Conservation (phyloP, 345 rosid genomes). For the Stellera chamaejasme region DNA sequence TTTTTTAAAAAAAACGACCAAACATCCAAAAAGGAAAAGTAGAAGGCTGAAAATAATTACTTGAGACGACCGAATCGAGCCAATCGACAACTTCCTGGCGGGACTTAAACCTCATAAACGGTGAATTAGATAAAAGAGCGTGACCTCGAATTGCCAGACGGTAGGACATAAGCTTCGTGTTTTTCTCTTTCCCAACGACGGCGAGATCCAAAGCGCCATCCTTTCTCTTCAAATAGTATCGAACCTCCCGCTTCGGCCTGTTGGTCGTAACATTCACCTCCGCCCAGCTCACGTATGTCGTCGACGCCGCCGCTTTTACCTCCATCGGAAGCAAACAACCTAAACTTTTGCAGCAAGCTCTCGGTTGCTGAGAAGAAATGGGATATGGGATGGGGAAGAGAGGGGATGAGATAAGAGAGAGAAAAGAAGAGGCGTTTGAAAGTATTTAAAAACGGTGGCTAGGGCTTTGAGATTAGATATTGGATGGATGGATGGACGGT, state of each 20-base stretch:
- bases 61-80: slow-evolving; percentile 61
- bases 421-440: background rate
- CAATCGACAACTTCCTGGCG: slow-evolving; percentile 51
- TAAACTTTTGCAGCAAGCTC: background rate
- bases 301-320: slow-evolving; percentile 5
- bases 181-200: slow-evolving; percentile 56
- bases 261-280: slow-evolving; percentile 45
- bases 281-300: slow-evolving; percentile 62
- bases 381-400: background rate
- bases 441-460: slow-evolving; percentile 13
- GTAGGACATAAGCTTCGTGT: slow-evolving; percentile 47
- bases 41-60: slow-evolving; percentile 17
- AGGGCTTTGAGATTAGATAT: slow-evolving; percentile 38
- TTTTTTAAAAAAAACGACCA: background rate
- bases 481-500: slow-evolving; percentile 43
- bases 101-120: slow-evolving; percentile 35
- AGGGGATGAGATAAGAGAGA: background rate
- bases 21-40: background rate
- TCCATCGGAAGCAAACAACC: background rate
- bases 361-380: background rate
- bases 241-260: slow-evolving; percentile 55
- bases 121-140: slow-evolving; percentile 15
- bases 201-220: slow-evolving; percentile 62
- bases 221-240: slow-evolving; percentile 46
- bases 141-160: slow-evolving; percentile 29